These are phyloP conservation scores for Trichoderma semiorbis DNA, from an alignment of 2,329 filamentous ascomycete species.

Conservation along the genomic window DNA sequence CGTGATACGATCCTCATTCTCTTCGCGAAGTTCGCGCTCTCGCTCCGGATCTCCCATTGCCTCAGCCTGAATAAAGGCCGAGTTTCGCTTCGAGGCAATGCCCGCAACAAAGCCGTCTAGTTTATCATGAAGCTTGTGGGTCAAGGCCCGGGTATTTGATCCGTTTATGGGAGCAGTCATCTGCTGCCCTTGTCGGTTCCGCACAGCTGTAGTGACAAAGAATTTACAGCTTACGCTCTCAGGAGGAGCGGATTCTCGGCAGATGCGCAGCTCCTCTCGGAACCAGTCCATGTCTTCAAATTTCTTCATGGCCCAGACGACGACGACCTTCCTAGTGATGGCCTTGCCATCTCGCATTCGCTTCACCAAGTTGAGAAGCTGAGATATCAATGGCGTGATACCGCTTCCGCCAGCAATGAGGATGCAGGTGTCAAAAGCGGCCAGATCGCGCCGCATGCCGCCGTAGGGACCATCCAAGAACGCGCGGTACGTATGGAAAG, in stretches of 20 bases:
- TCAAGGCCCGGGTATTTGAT: constrained; percentile 54
- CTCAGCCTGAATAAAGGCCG: constrained; percentile 76
- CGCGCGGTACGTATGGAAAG: constrained; percentile 86
- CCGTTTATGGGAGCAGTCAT: constrained; percentile 45
- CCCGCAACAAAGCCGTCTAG: constrained; percentile 84
- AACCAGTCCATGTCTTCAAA: constrained; percentile 98
- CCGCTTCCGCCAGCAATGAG: constrained; percentile 92
- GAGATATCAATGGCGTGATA: constrained; percentile 88
- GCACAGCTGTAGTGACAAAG: constrained; percentile 74
- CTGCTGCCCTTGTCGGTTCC: constrained; percentile 32
- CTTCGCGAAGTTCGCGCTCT: constrained; percentile 73
- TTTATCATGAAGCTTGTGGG: constrained; percentile 76
- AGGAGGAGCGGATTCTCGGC: constrained; percentile 81
- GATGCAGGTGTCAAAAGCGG: constrained; percentile 90
- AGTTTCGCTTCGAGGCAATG: constrained; percentile 83
- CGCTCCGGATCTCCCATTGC: constrained; percentile 74
- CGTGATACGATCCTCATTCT: constrained; percentile 81
- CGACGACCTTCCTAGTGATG: constrained; percentile 83
- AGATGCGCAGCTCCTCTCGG: constrained; percentile 88
- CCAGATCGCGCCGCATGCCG: constrained; percentile 84
- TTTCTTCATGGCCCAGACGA: constrained; percentile 90
- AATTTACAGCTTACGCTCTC: constrained; percentile 92
- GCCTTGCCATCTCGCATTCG: constrained; percentile 93
- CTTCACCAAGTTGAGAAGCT: constrained; percentile 91
- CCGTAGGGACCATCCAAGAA: constrained; percentile 95